phyloP scores from a whole-genome alignment of 1,284 basidiomycete species.

The Pterulicium gracile region DNA sequence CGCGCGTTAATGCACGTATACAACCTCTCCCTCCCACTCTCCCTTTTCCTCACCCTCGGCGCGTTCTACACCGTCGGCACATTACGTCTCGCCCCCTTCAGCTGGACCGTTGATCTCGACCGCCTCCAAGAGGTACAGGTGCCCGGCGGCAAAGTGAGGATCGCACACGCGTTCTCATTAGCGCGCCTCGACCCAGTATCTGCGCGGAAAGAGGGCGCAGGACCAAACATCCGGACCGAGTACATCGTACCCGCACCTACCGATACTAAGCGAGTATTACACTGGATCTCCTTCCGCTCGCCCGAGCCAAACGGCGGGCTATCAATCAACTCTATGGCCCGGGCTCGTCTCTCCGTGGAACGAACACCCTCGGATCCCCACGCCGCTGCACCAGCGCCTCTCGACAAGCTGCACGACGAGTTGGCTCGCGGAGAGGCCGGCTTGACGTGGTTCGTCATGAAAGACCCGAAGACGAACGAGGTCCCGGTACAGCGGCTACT shows the following conservation, averaged over 20 bases:
- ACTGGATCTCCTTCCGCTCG: neutral
- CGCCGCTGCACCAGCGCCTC: neutral
- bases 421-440: neutral
- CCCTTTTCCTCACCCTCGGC: slow-evolving; percentile 10
- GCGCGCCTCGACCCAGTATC: neutral
- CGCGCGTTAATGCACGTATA: slow-evolving; percentile 24
- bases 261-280: neutral
- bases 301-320: neutral
- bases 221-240: neutral
- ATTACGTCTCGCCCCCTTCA: neutral
- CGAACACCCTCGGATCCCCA: neutral
- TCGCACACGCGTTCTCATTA: neutral
- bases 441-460: neutral
- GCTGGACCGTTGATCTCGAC: neutral
- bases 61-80: neutral
- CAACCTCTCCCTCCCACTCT: slow-evolving; percentile 21
- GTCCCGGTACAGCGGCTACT: neutral
- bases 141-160: neutral
- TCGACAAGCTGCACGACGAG: neutral
- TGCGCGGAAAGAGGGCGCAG: neutral
- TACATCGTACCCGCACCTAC: neutral
- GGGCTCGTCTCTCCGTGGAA: neutral
- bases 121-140: neutral
- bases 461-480: neutral
- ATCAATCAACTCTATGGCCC: neutral